These are phyloP conservation scores for Saraca asoca DNA, from an alignment of 331 rosid genomes.

Conservation along the genomic window DNA sequence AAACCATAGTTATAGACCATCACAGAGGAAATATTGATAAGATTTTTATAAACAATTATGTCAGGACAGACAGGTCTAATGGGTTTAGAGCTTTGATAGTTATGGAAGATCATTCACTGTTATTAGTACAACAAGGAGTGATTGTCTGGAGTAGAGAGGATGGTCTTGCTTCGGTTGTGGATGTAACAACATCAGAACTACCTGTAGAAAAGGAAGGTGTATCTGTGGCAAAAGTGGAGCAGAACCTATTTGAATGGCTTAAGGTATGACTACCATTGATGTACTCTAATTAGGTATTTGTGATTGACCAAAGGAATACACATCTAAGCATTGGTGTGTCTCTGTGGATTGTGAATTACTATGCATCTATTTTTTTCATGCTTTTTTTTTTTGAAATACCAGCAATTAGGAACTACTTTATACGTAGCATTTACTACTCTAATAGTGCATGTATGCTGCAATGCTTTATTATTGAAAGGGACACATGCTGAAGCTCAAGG, in stretches of 20 bases:
- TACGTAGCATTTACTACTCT: constrained; percentile 30
- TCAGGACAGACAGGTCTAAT: constrained; percentile 82
- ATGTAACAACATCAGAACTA: constrained; percentile 79
- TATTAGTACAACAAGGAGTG: constrained; percentile 89
- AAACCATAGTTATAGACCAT: constrained; percentile 62
- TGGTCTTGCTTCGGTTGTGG: constrained; percentile 93
- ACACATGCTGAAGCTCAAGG: constrained; percentile 90
- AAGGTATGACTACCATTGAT: constrained; percentile 56
- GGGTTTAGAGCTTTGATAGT: constrained; percentile 94
- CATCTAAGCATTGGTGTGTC: constrained; percentile 1
- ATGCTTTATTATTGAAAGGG: constrained; percentile 62
- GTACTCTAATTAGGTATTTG: constrained; percentile 21
- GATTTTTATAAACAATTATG: constrained; percentile 78
- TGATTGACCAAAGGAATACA: neutral
- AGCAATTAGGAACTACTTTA: constrained; percentile 23
- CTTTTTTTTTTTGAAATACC: constrained; percentile 21
- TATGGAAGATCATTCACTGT: constrained; percentile 93
- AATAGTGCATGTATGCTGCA: constrained; percentile 31
- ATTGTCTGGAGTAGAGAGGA: constrained; percentile 98
- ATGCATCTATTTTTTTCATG: neutral
- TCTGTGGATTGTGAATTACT: neutral
- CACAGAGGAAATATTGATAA: constrained; percentile 72
- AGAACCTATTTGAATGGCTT: constrained; percentile 94
- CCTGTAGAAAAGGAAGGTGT: constrained; percentile 88
- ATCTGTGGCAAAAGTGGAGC: constrained; percentile 91